Base-by-base conservation (phyloP, 2,329 filamentous ascomycete species). In the Ophiostoma fasciatum region DNA sequence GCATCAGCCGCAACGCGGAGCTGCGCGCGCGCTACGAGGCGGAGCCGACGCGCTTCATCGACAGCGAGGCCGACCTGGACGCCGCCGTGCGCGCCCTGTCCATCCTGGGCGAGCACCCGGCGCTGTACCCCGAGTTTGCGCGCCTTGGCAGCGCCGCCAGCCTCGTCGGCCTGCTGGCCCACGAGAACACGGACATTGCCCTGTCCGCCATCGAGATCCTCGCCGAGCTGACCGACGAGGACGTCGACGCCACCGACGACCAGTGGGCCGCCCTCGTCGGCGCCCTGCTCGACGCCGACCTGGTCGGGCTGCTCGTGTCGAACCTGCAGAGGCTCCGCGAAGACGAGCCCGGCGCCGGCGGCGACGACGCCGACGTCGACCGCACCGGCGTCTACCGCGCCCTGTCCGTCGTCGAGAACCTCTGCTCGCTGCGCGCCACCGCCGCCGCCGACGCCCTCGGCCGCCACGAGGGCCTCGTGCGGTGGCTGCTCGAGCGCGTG, bases 111-210 rank as follows among this genome's bases (percentile, higher is more conserved):
- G 85, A 98, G 49, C 82, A 96, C 51, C 70, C 87, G 4, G 78
- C 82, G 42, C 66, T 94, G 15, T 94, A 90, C 55, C 62, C 63
- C 11, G 82, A 92, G 42, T 85, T 94, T 49, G 76, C 79, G 22
- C 77, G 74, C 45, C 63, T 85, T 35, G 81, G 82, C 15, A 81
- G 75, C 40, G 74, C 76, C 1, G 71, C 60, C 5, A 87, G 78
- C 37, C 58, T 98, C 34, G 83, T 93, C 2, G 73, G 78, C 2
- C 59, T 98, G 35, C 62, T 98, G 33, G 79, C 88, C 13, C 90
- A 98, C 54, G 90, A 98, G 49, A 98, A 98, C 54, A 88, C 87
- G 1, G 90, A 98, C 51, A 92, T 98, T 45, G 85, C 90, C 10
- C 93, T 96, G 48, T 82, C 80, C 44, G 82, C 80, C 1, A 77